Evolutionary conservation across 371 early-diverging fungal species (phyloP), one percentile per base, ranked within the genome.

Genomic region (Lichtheimia corymbifera): DNA sequence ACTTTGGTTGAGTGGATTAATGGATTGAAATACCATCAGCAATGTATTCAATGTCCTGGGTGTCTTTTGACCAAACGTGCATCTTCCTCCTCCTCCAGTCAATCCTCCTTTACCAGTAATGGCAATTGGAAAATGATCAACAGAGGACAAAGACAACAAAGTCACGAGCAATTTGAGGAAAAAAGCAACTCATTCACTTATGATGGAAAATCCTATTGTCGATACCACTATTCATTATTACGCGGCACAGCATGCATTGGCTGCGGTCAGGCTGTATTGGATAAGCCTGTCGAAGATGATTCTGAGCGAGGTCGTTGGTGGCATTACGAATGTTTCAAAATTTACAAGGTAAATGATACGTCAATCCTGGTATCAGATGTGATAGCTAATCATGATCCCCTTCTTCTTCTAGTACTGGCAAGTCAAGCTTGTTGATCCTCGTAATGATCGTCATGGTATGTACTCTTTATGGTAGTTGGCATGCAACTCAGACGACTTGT

Each of bases 311-410:
- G 81, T 52, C 87, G 86, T 57, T 88, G 88, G 43, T 98, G 97
- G 95, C 98, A 98, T 74, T 96, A 97, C 13, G 95, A 96, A 71
- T 98, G 98, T 72, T 98, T 96, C 73, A 96, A 96, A 93, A 94
- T 97, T 50, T 91, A 93, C 77, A 95, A 91, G 76, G 79, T 78
- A 75, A 64, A 58, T 61, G 47, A 18, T 53, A 24, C 30, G 1
- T 9, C 44, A 14, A 43, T 30, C 9, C 0, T 0, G 40, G 2
- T 11, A 22, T 7, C 7, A 2, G 0, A 47, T 0, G 18, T 6
- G 17, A n/a, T 22, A 5, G 5, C 47, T 47, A 14, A 12, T 43
- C 22, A 47, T 30, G 50, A 24, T 17, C n/a, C n/a, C n/a, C 50
- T 49, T 49, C 20, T 15, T 22, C 25, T 12, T 25, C 22, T 35